Evolutionary conservation across 768 basidiomycete genomes (phyloP).

Genomic region (Amylocystis lapponica): DNA sequence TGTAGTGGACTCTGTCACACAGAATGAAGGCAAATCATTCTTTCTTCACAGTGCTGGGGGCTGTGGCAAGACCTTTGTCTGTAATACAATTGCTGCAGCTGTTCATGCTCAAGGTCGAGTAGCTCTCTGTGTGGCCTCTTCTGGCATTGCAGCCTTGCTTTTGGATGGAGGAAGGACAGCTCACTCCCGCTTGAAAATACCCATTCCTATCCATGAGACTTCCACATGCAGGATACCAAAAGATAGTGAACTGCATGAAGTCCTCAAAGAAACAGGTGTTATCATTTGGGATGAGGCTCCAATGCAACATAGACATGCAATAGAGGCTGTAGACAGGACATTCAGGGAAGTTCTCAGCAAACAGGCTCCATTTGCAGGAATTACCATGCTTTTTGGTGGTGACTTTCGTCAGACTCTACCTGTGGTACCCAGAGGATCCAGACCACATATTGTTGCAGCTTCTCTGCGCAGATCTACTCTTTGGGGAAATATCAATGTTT

Average conservation of each 20-base stretch:
- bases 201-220: conserved; percentile 27
- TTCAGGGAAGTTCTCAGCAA: conserved; percentile 27
- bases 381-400: conserved; percentile 41
- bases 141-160: conserved; percentile 42
- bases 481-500: conserved; percentile 2
- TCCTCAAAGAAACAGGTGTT: conserved; percentile 26
- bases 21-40: conserved; percentile 20
- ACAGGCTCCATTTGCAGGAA: conserved; percentile 35
- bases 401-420: conserved; percentile 45
- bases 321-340: conserved; percentile 38
- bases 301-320: conserved; percentile 30
- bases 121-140: conserved; percentile 45
- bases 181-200: conserved; percentile 45
- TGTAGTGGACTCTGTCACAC: conserved; percentile 13
- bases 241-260: conserved; percentile 22
- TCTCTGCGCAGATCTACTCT: too few species aligned
- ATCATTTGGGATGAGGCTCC: conserved; percentile 43
- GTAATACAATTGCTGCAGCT: conserved; percentile 28
- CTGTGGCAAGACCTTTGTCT: conserved; percentile 42
- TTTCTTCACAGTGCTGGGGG: conserved; percentile 42
- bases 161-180: conserved; percentile 39
- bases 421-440: conserved; percentile 32
- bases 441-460: conserved; percentile 33
- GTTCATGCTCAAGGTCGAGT: conserved; percentile 25
- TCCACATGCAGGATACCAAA: conserved; percentile 30